Base-by-base conservation (phyloP, 495 filamentous ascomycete species). In the Penicillium arizonense region DNA sequence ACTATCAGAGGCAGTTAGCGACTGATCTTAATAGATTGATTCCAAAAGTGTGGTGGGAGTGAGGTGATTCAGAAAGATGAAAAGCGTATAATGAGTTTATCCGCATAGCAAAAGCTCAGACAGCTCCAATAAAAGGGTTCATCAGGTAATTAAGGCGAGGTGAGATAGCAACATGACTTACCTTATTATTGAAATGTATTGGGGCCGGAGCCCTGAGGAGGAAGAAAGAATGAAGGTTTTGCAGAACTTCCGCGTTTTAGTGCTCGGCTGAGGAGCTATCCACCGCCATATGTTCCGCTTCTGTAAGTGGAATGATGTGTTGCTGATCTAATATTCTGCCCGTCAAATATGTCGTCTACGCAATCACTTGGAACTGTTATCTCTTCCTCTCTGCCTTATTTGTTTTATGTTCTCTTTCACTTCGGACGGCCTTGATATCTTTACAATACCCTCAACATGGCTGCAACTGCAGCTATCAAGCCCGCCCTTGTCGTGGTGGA, bases 81-180 rank as follows among this genome's bases (percentile, higher is more conserved):
- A 75, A 75, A 68, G 74, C 74, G 77, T 74, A 76, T 78, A 71
- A 68, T 65, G 70, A 63, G 60, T 71, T 74, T 76, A 60, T 78
- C 69, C 73, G 66, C 77, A 72, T 77, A 73, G 69, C 70, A 68
- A 53, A 71, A 73, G 73, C 82, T 93, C 87, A 85, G 92, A 97
- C 90, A 97, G 92, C 92, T 97, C 92, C 92, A 97, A 96, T 96
- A 95, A 65, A 68, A 65, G 62, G 62, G 64, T 57, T 87, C 84
- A 87, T 88, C 85, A 87, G 75, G 58, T 46, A 42, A 43, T 51
- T 13, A 23, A 35, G 20, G 30, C 20, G 42, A 49, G 9, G 46
- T 0, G 42, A 35, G 45, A 20, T 11, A 50, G 34, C 14, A 4
- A 28, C 26, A 57, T 18, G 18, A 18, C 73, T 53, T 72, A 77